Evolutionary conservation across 345 rosid genomes (phyloP).

Genomic region (Pelargonium nanum): DNA sequence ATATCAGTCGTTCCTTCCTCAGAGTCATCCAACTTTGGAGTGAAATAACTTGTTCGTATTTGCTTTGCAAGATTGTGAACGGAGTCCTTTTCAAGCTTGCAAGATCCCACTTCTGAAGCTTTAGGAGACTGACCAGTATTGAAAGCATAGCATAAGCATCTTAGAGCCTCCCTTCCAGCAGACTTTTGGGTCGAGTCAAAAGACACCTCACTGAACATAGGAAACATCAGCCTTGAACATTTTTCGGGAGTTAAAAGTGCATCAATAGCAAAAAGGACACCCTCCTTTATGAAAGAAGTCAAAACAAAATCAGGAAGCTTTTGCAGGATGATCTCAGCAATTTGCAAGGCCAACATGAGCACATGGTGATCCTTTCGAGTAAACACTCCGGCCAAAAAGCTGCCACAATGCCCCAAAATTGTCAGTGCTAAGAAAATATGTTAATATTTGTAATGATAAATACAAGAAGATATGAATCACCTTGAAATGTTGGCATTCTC

Average conservation of each 20-base stretch:
- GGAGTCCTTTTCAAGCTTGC: conserved; percentile 61
- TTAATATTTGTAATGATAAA: neutral
- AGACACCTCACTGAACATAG: conserved; percentile 30
- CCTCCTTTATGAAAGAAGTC: conserved; percentile 74
- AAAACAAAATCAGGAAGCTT: conserved; percentile 52
- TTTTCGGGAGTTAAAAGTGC: conserved; percentile 48
- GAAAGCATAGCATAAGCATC: conserved; percentile 80
- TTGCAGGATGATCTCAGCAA: conserved; percentile 59
- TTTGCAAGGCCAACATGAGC: conserved; percentile 53
- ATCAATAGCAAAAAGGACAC: conserved; percentile 69
- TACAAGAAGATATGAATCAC: conserved; percentile 25
- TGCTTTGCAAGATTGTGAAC: conserved; percentile 55
- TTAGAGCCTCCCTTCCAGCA: conserved; percentile 33
- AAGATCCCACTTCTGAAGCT: conserved; percentile 30
- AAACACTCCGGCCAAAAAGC: conserved; percentile 83
- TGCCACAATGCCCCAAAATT: conserved; percentile 27
- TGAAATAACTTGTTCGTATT: conserved; percentile 51
- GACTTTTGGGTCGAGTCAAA: conserved; percentile 36
- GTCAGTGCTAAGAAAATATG: conserved; percentile 5
- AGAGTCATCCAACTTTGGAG: conserved; percentile 42
- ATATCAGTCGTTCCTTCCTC: conserved; percentile 70
- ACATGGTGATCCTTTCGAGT: conserved; percentile 80
- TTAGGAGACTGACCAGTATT: conserved; percentile 28
- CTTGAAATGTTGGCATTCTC: conserved; percentile 65
- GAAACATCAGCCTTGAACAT: conserved; percentile 34